Base-by-base conservation (phyloP, 805 yeast species). In the Saturnispora sanitii region DNA sequence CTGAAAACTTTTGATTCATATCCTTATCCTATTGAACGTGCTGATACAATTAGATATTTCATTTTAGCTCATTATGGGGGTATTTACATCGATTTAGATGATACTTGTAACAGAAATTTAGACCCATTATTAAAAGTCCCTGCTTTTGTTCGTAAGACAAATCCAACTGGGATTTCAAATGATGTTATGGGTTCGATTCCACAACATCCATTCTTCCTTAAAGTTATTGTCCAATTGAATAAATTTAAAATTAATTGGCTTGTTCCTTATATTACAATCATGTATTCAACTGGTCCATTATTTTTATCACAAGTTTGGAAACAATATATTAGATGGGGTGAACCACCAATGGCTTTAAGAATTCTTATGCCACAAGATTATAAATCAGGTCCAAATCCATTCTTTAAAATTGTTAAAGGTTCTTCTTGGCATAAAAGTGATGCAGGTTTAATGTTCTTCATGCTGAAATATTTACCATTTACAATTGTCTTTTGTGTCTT, bases 401-500 rank as follows among this genome's bases (percentile, higher is more conserved):
- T 83, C 56, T 87, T 88, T 60, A 68, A 76, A 30, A 79, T 84
- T 41, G 67, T 85, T 0, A 73, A 75, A 41, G 96, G 96, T 35
- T 83, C 94, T 0, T 82, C 94, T 20, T 88, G 96, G 96, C 96
- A 88, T 61, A 63, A 75, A 53, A 85, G 79, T 49, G 96, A 88
- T 59, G 95, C 96, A 9, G 70, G 76, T 40, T 74, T 84, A 55
- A 75, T 87, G 60, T 77, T 82, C 54, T 64, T 73, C 7, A 62
- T 87, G 61, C 86, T 84, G 15, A 70, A 74, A 48, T 95, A 88
- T 59, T 75, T 88, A 48, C 68, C 76, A 13, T 61, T 80, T 30
- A 80, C 87, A 21, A 83, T 85, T 2, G 54, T 82, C 32, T 73
- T 73, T 12, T 95, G 95, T 1, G 77, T 82, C 49, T 45, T 73